Base-by-base conservation (phyloP, 2,329 filamentous ascomycete species). In the Ceratocystis destructans region DNA sequence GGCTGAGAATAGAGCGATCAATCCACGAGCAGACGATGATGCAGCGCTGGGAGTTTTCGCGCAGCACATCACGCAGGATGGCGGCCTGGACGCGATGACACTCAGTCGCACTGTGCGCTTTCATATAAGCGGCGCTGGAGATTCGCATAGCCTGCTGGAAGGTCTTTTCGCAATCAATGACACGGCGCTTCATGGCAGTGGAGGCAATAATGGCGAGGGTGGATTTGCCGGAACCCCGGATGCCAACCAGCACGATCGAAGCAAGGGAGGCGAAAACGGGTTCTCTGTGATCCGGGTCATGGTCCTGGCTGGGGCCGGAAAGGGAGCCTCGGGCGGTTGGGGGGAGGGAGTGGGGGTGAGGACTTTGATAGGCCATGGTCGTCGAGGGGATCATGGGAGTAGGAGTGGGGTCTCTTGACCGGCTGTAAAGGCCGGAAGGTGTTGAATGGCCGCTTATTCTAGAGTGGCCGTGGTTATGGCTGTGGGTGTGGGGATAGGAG, bases 141-240 rank as follows among this genome's bases (percentile, higher is more conserved):
- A 83, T 76, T 7, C 86, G 84, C 0, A 83, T 85, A 3, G 79
- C 76, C 64, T 88, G 82, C 53, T 86, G 80, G 70, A 93, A 92
- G 61, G 81, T 79, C 50, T 80, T 79, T 69, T 91, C 87, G 44
- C 85, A 80, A 69, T 91, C 88, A 64, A 91, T 77, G 1, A 91
- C 79, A 64, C 83, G 83, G 50, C 86, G 80, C 64, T 84, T 83
- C 73, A 88, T 84, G 62, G 87, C 86, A 6, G 85, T 85, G 0
- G 87, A 87, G 5, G 87, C 86, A 69, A 92, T 89, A 61, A 92
- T 82, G 15, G 86, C 88, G 10, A 92, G 77, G 1, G 87, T 90
- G 1, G 87, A 87, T 74, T 91, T 91, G 17, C 88, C 88, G 4
- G 86, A 84, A 10, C 88, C 88, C 15, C 87, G 83, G 66, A 90